These are phyloP conservation scores for Cordyceps cicadae DNA, from an alignment of 2,329 filamentous ascomycete species.

Conservation along the genomic window DNA sequence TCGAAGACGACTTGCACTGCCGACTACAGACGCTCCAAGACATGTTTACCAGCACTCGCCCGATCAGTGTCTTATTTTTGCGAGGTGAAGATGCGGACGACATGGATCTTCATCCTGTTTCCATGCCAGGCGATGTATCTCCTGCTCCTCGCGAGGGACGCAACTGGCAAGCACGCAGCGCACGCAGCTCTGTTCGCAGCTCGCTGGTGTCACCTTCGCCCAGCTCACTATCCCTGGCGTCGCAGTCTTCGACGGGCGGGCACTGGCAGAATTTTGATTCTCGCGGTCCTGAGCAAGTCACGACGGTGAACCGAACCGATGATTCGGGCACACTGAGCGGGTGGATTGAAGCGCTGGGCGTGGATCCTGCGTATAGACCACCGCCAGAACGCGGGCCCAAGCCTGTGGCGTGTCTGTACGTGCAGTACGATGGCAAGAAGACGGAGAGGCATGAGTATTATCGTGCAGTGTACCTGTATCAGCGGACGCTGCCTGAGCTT, in stretches of 20 bases:
- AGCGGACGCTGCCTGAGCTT: slow-evolving; percentile 68
- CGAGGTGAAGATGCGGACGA: slow-evolving; percentile 71
- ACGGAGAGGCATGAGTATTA: slow-evolving; percentile 57
- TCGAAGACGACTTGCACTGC: slow-evolving; percentile 69
- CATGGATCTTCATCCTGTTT: slow-evolving; percentile 69
- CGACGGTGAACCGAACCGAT: slow-evolving; percentile 44
- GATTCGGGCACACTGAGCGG: slow-evolving; percentile 60
- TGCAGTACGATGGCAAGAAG: slow-evolving; percentile 49
- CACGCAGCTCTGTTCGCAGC: slow-evolving; percentile 48
- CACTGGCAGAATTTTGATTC: slow-evolving; percentile 53
- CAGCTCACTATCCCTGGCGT: slow-evolving; percentile 55
- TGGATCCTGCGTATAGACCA: slow-evolving; percentile 78
- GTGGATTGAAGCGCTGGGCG: slow-evolving; percentile 85
- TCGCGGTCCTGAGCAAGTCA: slow-evolving; percentile 46
- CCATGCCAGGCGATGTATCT: slow-evolving; percentile 57
- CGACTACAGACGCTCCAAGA: slow-evolving; percentile 74
- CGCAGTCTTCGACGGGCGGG: slow-evolving; percentile 36
- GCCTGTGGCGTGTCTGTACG: slow-evolving; percentile 79
- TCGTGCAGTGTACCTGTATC: slow-evolving; percentile 75
- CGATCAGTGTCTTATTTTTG: slow-evolving; percentile 69
- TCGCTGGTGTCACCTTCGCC: slow-evolving; percentile 60
- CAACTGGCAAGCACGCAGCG: slow-evolving; percentile 45
- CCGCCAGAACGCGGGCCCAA: slow-evolving; percentile 64
- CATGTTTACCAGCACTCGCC: slow-evolving; percentile 79
- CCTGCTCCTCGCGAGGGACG: slow-evolving; percentile 48